Conservation (phyloP, 768 basidiomycete genomes). For the Collybiopsis luxurians region DNA sequence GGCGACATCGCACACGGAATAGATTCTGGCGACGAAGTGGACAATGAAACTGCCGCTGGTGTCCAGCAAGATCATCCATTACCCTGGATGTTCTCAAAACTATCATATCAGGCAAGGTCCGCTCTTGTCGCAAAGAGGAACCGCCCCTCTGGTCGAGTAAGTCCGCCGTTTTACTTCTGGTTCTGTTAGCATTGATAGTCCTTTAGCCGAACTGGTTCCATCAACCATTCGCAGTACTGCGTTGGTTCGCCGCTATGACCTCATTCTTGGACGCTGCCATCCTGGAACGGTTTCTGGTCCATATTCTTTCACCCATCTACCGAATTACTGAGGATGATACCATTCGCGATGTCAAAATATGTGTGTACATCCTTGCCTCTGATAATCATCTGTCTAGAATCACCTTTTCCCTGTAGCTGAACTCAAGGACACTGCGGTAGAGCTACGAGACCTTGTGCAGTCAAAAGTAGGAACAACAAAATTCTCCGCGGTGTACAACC, state of each 20-base stretch:
- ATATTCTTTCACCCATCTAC: slow-evolving; percentile 85
- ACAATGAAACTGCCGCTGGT: slow-evolving; percentile 25
- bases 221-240: slow-evolving; percentile 75
- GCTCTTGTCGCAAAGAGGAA: slow-evolving; percentile 71
- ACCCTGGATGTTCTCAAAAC: slow-evolving; percentile 91
- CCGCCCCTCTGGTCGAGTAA: slow-evolving; percentile 42
- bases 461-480: slow-evolving; percentile 82
- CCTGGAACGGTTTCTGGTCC: slow-evolving; percentile 71
- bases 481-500: slow-evolving; percentile 78
- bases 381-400: not conserved
- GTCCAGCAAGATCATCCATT: slow-evolving; percentile 47
- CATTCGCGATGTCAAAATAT: slow-evolving; percentile 73
- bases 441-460: slow-evolving; percentile 87
- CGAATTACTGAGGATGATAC: slow-evolving; percentile 87
- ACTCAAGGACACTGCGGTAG: slow-evolving; percentile 73
- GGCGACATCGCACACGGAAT: slow-evolving; percentile 28
- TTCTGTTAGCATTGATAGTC: slow-evolving; percentile 2
- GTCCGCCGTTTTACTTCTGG: slow-evolving; percentile 15
- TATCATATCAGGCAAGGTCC: slow-evolving; percentile 84
- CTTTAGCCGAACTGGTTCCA: slow-evolving; percentile 77
- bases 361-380: slow-evolving; percentile 38
- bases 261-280: slow-evolving; percentile 58
- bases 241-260: slow-evolving; percentile 94
- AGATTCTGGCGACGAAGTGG: slow-evolving; percentile 19
- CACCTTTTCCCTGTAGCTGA: slow-evolving; percentile 75